Percentiles rank a stretch among this genome's conserved stretches.
These are phyloP conservation scores for Microcos paniculata DNA, from an alignment of 345 rosid genomes.

Conservation along the genomic window DNA sequence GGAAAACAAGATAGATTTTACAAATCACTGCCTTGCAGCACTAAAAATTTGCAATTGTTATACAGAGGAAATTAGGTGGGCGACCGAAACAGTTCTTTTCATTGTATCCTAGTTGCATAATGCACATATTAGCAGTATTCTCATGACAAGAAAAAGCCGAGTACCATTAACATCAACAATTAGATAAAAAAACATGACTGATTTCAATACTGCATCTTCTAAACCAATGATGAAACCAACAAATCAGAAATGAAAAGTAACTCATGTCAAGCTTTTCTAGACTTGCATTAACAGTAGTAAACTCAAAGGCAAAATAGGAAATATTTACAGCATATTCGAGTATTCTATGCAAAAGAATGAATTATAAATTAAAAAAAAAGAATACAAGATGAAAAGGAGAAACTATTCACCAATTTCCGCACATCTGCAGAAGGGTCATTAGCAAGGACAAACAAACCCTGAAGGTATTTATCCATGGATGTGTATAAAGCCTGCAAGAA, in stretches of 20 bases:
- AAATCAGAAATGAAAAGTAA: slow-evolving; percentile 1
- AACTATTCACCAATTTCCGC: slow-evolving; percentile 60
- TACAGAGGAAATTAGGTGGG: neutral
- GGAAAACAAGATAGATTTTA: neutral
- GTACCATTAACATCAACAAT: slow-evolving; percentile 3
- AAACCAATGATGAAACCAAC: neutral
- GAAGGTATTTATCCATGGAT: slow-evolving; percentile 76
- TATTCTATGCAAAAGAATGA: neutral
- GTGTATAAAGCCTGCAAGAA: slow-evolving; percentile 64
- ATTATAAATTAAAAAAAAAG: neutral
- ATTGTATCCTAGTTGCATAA: neutral
- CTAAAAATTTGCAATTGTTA: neutral
- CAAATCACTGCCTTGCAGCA: neutral
- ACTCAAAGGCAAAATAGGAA: neutral
- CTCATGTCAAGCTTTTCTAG: neutral
- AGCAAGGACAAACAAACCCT: slow-evolving; percentile 85
- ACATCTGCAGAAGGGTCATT: slow-evolving; percentile 81
- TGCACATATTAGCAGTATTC: neutral
- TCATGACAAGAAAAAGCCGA: neutral
- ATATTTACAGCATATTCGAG: neutral
- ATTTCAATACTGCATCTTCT: neutral
- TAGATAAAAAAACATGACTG: neutral
- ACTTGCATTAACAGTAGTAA: neutral
- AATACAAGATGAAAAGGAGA: slow-evolving; percentile 15
- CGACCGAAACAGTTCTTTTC: neutral